Evolutionary conservation across 352 stramenopile species (phyloP).

Genomic region (Globisporangium iwayamae): DNA sequence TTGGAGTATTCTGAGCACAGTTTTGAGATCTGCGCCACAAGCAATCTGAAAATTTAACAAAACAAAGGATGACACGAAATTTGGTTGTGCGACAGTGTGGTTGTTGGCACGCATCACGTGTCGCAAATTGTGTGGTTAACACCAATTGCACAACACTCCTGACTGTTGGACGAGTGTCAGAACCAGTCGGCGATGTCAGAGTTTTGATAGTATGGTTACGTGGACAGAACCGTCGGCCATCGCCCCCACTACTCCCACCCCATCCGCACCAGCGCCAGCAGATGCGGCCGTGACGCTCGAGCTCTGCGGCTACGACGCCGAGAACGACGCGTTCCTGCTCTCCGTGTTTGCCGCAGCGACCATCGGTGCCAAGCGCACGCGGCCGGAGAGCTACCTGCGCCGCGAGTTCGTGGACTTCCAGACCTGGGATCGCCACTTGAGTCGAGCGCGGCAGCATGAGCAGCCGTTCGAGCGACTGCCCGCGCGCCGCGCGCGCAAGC

Average conservation of each 20-base stretch:
- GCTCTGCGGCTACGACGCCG: slow-evolving; percentile 33
- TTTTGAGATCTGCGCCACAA: too few relatives aligned
- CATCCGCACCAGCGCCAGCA: not conserved
- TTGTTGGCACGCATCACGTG: too few relatives aligned
- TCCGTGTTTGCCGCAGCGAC: not conserved
- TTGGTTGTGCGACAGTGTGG: too few relatives aligned
- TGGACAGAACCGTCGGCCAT: not conserved
- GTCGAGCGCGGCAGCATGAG: slow-evolving; percentile 4
- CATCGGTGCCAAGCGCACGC: slow-evolving; percentile 9
- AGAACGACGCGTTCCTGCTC: slow-evolving; percentile 32
- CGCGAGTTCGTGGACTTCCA: slow-evolving; percentile 43
- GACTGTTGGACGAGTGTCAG: too few relatives aligned
- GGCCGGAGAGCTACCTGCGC: slow-evolving; percentile 14
- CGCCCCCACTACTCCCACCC: not conserved
- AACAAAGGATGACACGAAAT: too few relatives aligned
- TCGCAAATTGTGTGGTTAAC: too few relatives aligned
- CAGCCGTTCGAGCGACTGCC: slow-evolving; percentile 35
- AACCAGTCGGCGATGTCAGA: too few relatives aligned
- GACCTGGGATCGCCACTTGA: slow-evolving; percentile 37
- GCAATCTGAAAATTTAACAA: too few relatives aligned
- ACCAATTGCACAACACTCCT: too few relatives aligned
- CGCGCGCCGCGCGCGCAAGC: slow-evolving; percentile 51
- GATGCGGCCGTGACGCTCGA: slow-evolving; percentile 17
- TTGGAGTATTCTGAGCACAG: too few relatives aligned
- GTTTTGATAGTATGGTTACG: not conserved